Conservation (phyloP, 257 asterid species). For the Euphrasia confusa region DNA sequence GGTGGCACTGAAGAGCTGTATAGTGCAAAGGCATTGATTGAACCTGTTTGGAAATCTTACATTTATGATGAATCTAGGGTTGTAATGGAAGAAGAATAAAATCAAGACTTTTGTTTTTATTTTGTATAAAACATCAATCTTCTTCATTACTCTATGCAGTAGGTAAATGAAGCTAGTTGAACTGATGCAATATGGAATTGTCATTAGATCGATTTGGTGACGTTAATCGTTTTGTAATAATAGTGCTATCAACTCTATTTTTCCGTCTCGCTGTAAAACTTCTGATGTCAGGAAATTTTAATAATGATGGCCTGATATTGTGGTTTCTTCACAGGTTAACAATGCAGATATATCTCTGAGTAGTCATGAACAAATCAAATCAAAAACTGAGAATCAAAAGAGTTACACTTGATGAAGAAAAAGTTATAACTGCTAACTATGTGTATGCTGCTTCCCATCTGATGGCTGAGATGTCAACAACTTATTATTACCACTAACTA, state of each 20-base stretch:
- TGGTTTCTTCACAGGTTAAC: background rate
- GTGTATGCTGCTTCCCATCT: background rate
- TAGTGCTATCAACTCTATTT: no score
- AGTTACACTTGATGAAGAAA: constrained; percentile 9
- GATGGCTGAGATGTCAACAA: constrained; percentile 10
- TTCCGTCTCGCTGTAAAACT: no score
- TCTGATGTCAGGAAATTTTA: no score
- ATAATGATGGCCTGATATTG: background rate
- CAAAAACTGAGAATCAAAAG: background rate
- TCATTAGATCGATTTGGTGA: no score
- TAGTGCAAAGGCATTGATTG: constrained; percentile 54
- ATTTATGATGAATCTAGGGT: constrained; percentile 31
- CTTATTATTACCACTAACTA: constrained; percentile 3
- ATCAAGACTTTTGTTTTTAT: background rate
- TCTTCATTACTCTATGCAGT: background rate
- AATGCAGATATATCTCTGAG: constrained; percentile 3
- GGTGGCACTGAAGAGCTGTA: constrained; percentile 40
- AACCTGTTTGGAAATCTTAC: constrained; percentile 52
- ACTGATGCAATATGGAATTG: background rate
- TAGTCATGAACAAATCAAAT: background rate
- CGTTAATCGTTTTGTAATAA: no score
- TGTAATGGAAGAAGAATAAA: constrained; percentile 38
- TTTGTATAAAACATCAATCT: background rate
- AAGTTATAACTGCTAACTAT: constrained; percentile 15
- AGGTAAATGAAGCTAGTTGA: constrained; percentile 7